Base-by-base conservation (phyloP, 352 stramenopile species). In the Phytophthora ohioensis region DNA sequence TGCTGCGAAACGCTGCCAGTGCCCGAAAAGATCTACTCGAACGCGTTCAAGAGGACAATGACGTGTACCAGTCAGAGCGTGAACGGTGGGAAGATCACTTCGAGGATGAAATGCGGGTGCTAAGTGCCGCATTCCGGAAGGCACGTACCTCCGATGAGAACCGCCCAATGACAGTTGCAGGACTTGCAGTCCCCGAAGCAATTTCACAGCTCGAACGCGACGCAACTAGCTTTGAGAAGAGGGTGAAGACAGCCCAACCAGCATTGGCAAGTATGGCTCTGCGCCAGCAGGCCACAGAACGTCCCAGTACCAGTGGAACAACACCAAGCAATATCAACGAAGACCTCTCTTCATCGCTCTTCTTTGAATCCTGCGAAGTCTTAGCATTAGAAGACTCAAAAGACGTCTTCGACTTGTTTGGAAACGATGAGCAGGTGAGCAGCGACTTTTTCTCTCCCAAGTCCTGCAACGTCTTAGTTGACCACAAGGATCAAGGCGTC, bases 81-180 rank as follows among this genome's bases (percentile, higher is more conserved):
- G 75, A 83, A 61, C 55, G 45, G 3, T 92, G 82, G 84, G 84
- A 90, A 51, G 36, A 73, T 12, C 75, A 82, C 12, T 86, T 91
- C 36, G 54, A 83, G 27, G 70, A 79, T 57, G 82, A 90, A 51
- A 89, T 92, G 38, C 65, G 48, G 4, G 64, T 67, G 3, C 58
- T 92, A 6, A 83, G 66, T 21, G 46, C 63, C 11, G 84, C 82
- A 1, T 90, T 84, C 36, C 74, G 71, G 3, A 87, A 82, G 52
- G 63, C 77, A n/a, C 75, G 49, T 8, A 56, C 63, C 1, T 66
- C 66, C n/a, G 58, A 60, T 17, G 35, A 68, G 15, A 61, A 66
- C 8, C 76, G 82, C 0, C 84, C 84, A 10, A 81, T 80, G 74
- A 91, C 84, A 10, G 76, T 88, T 13, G 82, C 80, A 15, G 84